Evolutionary conservation across 768 basidiomycete genomes (phyloP), one percentile per base, ranked within the genome.

Genomic region (Auricularia sp.): DNA sequence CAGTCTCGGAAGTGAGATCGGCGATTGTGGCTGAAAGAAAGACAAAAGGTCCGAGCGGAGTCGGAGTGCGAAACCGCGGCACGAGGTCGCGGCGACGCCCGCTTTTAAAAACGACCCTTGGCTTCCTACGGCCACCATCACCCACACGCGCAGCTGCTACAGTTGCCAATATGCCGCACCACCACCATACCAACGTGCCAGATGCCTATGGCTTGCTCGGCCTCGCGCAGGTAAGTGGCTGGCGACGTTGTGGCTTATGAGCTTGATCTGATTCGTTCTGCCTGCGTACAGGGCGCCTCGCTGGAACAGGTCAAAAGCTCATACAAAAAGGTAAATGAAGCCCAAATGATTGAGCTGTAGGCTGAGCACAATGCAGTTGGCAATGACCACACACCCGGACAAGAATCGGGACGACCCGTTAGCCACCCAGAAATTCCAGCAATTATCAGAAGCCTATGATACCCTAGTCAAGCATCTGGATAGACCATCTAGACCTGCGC

Each of bases 311-410:
- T 90, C 62, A 89, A 85, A 73, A 77, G 75, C 61, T 79, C 83
- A 8, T 91, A 90, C 78, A 89, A 82, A 72, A 84, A 87, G 80
- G 89, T 84, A 64, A 54, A 74, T 69, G 42, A 35, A 29, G 29
- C 29, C 54, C 24, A 65, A 56, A 45, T 54, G 13, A 29, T 36
- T 6, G 64, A 35, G 63, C 56, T 61, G 13, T 62, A 65, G 34
- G 67, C 47, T 3, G 54, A 34, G 56, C 54, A 35, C 21, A 42
- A 10, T 54, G 21, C 64, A 88, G 84, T 76, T 85, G 63, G 88
- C 88, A 3, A 76, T 89, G 29, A 79, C 79, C 21, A 87, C 84
- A 0, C 90, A 91, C 75, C 89, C 90, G 7, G 89, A 90, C 76
- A 90, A 90, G 76, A 90, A 90, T 65, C 84, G 80, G 0, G 81